phyloP scores from a whole-genome alignment of 495 filamentous ascomycete genomes.

The Aspergillus taichungensis region DNA sequence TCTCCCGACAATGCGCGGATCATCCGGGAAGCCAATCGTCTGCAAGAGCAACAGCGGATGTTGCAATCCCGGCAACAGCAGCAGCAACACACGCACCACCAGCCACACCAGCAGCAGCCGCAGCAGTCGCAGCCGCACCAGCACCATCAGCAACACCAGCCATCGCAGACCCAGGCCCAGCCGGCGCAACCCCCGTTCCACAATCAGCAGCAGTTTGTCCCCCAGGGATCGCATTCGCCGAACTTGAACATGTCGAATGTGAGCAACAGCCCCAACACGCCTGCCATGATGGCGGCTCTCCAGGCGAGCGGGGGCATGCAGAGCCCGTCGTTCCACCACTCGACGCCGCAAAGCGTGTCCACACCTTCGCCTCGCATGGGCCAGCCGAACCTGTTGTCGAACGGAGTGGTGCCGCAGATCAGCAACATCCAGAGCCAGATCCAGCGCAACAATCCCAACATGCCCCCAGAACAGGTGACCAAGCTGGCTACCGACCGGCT shows the following conservation, averaged over 20 bases:
- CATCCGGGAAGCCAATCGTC: slow-evolving; percentile 50
- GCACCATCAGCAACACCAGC: slow-evolving; percentile 28
- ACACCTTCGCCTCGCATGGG: slow-evolving; percentile 44
- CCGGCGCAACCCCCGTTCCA: slow-evolving; percentile 36
- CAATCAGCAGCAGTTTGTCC: slow-evolving; percentile 28
- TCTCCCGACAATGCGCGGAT: slow-evolving; percentile 45
- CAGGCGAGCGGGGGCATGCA: slow-evolving; percentile 41
- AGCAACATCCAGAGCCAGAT: slow-evolving; percentile 43
- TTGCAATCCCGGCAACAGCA: slow-evolving; percentile 56
- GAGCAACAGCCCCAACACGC: slow-evolving; percentile 45
- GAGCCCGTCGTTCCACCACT: slow-evolving; percentile 40
- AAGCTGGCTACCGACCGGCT: slow-evolving; percentile 54
- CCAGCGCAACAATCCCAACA: slow-evolving; percentile 45
- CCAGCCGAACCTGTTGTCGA: slow-evolving; percentile 43
- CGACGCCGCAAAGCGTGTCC: slow-evolving; percentile 35
- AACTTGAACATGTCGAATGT: slow-evolving; percentile 37
- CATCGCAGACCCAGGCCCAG: slow-evolving; percentile 25
- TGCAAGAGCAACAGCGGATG: slow-evolving; percentile 58
- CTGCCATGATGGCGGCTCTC: slow-evolving; percentile 44
- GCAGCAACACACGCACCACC: slow-evolving; percentile 34
- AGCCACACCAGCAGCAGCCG: slow-evolving; percentile 29
- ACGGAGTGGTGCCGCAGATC: slow-evolving; percentile 46
- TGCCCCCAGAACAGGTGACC: slow-evolving; percentile 49
- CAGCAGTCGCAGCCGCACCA: slow-evolving; percentile 27
- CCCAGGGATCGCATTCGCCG: slow-evolving; percentile 37